These are phyloP conservation scores for Penicillium paradoxum DNA, from an alignment of 495 filamentous ascomycete genomes.

Conservation along the genomic window DNA sequence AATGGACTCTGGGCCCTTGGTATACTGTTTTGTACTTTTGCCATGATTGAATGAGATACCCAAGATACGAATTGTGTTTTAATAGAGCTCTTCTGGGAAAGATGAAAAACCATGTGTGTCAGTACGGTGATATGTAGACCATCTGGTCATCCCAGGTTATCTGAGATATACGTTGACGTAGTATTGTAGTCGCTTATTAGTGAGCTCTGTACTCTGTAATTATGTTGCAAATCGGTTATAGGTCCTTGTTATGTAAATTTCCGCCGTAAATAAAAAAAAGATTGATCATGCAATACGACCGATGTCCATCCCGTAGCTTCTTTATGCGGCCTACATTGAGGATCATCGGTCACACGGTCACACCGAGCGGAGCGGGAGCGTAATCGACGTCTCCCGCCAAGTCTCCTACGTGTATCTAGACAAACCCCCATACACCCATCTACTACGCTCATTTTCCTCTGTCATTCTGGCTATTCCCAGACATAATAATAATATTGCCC, in stretches of 20 bases:
- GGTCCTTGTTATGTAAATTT: not conserved
- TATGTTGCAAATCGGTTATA: too few relatives aligned
- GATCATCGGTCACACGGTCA: constrained; percentile 18
- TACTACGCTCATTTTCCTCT: not conserved
- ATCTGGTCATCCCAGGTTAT: not conserved
- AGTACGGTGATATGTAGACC: too few relatives aligned
- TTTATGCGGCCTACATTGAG: not conserved
- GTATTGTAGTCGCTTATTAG: too few relatives aligned
- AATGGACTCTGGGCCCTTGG: constrained; percentile 9
- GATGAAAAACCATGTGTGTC: not conserved
- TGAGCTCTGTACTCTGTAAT: too few relatives aligned
- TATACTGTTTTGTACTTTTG: constrained; percentile 20
- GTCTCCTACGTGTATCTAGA: constrained; percentile 13
- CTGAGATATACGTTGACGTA: not conserved
- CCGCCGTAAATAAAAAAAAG: not conserved
- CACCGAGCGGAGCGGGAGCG: constrained; percentile 29
- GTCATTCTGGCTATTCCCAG: not conserved
- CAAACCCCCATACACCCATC: constrained; percentile 6
- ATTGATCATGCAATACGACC: not conserved
- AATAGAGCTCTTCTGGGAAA: too few relatives aligned
- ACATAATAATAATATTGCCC: not conserved
- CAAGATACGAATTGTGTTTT: not conserved
- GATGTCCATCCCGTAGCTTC: not conserved
- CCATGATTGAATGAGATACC: constrained; percentile 26
- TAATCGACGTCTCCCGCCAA: constrained; percentile 22